Evolutionary conservation across 2,329 filamentous ascomycete species (phyloP), one percentile per base, ranked within the genome.

Genomic region (Penicillium sp.): DNA sequence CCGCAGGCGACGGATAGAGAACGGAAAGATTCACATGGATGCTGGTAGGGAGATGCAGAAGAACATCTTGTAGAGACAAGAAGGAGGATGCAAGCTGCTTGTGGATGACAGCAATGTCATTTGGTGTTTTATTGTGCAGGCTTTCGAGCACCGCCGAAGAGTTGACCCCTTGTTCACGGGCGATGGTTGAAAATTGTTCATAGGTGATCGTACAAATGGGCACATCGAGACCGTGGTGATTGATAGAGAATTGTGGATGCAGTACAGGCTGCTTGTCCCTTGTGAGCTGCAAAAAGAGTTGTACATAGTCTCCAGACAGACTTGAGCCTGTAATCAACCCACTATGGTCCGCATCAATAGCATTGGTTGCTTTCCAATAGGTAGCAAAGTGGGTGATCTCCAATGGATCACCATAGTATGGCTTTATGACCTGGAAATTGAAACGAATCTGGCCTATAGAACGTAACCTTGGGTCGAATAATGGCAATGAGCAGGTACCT

Each of bases 371-470:
- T 74, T 97, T 99, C 94, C 94, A 99, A 73, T 99, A 99, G 0
- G 94, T 97, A 61, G 96, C 94, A 65, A 97, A 99, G 68, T 97
- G 92, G 1, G 94, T 96, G 59, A 99, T 97, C 72, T 99, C 94
- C 21, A 99, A 79, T 3, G 94, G 91, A 59, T 91, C 88, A 7
- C 94, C 93, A 61, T 87, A 85, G 76, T 97, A 99, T 0, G 94
- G 94, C 68, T 96, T 97, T 71, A 99, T 95, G 24, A 97, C 91
- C 69, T 97, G 92, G 55, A 91, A 96, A 62, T 90, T 89, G 78
- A 99, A 99, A 61, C 86, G 91, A 63, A 97, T 90, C 66, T 96
- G 90, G 5, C 94, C 94, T 66, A 99, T 97, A 8, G 91, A 89
- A 47, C 93, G 85, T 49, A 97, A 81, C 21, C 94, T 85, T 5